Evolutionary conservation across 257 asterid species (phyloP).

Genomic region (Knoxia roxburghii): DNA sequence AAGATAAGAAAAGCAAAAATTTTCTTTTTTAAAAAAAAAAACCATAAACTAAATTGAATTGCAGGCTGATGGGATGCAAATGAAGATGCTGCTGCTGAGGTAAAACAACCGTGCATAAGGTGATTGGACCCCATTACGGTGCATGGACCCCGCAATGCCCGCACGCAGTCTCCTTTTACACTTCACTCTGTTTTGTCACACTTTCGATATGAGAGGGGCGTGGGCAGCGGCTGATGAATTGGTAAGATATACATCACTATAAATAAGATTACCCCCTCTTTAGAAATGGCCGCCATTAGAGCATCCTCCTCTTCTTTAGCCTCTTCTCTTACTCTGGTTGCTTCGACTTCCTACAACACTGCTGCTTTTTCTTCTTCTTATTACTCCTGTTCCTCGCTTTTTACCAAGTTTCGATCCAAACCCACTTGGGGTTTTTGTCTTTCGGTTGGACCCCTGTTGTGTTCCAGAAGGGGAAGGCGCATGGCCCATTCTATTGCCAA

Average conservation of each 20-base stretch:
- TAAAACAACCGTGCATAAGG: no score
- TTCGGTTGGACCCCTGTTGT: constrained; percentile 26
- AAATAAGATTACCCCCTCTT: constrained; percentile 7
- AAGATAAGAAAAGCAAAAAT: background rate
- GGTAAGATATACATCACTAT: background rate
- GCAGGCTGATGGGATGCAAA: background rate
- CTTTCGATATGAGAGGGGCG: no score
- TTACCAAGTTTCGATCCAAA: constrained; percentile 27
- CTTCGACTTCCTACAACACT: constrained; percentile 16
- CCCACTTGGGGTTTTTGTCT: constrained; percentile 24
- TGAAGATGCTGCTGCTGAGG: no score
- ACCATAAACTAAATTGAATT: background rate
- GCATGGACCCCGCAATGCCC: background rate
- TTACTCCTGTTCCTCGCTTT: constrained; percentile 15
- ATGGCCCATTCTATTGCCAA: constrained; percentile 40
- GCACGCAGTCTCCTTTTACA: background rate
- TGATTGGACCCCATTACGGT: background rate
- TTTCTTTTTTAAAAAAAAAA: no score
- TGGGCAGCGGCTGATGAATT: background rate
- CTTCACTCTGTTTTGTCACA: background rate
- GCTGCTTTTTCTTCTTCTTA: constrained; percentile 2
- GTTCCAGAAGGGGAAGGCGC: constrained; percentile 28
- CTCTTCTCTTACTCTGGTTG: constrained; percentile 14
- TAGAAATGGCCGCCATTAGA: constrained; percentile 36
- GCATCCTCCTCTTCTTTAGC: no score